These are phyloP conservation scores for Eucalyptus virginea DNA, from an alignment of 345 rosid species.

Conservation along the genomic window DNA sequence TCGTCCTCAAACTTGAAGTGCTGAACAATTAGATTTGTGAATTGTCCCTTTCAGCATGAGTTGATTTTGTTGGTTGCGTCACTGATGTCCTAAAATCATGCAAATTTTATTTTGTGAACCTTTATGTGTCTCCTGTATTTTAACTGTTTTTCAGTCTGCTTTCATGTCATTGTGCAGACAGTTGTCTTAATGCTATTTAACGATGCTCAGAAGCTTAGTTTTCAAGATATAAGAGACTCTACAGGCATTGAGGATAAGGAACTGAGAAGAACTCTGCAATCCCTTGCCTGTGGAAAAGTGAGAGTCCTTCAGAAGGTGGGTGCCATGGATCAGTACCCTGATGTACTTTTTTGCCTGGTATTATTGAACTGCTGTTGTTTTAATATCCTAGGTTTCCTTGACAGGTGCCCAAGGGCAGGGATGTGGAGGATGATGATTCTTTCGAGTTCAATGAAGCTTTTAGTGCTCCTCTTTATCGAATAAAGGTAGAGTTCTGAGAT, in stretches of 20 bases:
- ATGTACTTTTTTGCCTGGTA: not conserved
- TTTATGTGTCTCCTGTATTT: not conserved
- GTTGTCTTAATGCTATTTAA: constrained; percentile 90
- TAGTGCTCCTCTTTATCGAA: constrained; percentile 72
- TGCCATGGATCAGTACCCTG: not conserved
- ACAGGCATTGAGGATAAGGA: constrained; percentile 96
- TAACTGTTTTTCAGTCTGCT: not conserved
- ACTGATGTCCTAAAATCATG: not conserved
- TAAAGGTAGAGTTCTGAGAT: constrained; percentile 39
- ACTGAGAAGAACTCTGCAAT: constrained; percentile 86
- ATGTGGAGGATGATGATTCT: constrained; percentile 83
- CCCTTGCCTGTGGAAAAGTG: constrained; percentile 97
- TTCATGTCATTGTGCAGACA: constrained; percentile 34
- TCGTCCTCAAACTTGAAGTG: not conserved
- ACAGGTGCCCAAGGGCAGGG: constrained; percentile 92
- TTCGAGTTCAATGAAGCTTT: constrained; percentile 78
- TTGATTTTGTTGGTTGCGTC: not conserved
- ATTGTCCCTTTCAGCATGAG: not conserved
- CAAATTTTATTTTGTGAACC: not conserved
- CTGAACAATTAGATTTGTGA: not conserved
- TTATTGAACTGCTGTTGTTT: not conserved
- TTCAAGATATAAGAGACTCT: constrained; percentile 86
- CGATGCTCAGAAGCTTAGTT: constrained; percentile 83
- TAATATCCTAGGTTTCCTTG: not conserved
- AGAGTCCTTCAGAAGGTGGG: constrained; percentile 86